phyloP scores from a whole-genome alignment of 129 eudicot genomes.

The Lactuca sativa region DNA sequence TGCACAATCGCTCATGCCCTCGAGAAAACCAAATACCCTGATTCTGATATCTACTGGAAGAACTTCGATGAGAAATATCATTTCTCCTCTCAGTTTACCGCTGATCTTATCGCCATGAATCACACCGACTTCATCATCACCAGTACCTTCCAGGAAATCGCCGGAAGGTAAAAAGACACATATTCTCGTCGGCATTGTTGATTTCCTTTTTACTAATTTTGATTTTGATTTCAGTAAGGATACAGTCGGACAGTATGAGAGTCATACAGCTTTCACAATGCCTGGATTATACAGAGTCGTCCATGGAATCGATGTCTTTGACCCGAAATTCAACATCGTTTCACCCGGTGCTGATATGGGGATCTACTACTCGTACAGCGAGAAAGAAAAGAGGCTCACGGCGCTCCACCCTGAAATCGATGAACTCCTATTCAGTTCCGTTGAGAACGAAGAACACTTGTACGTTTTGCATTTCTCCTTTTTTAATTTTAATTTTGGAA shows the following conservation, averaged over 20 bases:
- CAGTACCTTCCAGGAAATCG: slow-evolving; percentile 95
- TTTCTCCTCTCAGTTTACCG: slow-evolving; percentile 87
- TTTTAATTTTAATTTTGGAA: neutral
- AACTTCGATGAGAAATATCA: slow-evolving; percentile 85
- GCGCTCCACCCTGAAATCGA: slow-evolving; percentile 83
- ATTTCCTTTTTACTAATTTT: neutral
- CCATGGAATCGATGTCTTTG: slow-evolving; percentile 88
- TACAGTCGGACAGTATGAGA: slow-evolving; percentile 93
- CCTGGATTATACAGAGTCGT: slow-evolving; percentile 95
- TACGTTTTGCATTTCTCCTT: slow-evolving; percentile 24
- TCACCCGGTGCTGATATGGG: slow-evolving; percentile 92
- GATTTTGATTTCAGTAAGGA: slow-evolving; percentile 56
- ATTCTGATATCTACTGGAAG: slow-evolving; percentile 86
- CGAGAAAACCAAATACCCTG: slow-evolving; percentile 91
- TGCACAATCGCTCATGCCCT: slow-evolving; percentile 96
- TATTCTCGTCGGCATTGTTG: neutral
- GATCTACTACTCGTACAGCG: slow-evolving; percentile 63
- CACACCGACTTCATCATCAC: slow-evolving; percentile 96
- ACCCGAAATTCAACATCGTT: slow-evolving; percentile 89
- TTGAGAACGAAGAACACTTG: slow-evolving; percentile 90
- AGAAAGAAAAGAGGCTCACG: slow-evolving; percentile 74
- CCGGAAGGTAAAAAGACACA: slow-evolving; percentile 60
- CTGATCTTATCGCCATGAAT: slow-evolving; percentile 92
- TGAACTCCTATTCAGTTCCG: slow-evolving; percentile 74
- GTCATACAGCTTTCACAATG: slow-evolving; percentile 89